phyloP scores from a whole-genome alignment of 306 rosid genomes.

The Corylus avellana region DNA sequence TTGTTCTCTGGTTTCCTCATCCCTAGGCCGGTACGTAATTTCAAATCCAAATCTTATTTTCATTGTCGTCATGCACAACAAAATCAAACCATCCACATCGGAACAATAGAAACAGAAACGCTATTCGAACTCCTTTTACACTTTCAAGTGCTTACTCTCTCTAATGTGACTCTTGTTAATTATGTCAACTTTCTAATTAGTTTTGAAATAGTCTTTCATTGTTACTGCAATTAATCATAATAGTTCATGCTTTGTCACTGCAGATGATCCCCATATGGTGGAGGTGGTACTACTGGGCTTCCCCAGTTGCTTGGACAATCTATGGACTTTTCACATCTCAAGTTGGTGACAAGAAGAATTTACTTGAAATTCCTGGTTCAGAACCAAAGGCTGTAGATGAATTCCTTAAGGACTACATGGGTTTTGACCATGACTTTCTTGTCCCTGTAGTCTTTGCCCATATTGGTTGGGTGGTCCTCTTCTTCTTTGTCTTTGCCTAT shows the following conservation, averaged over 20 bases:
- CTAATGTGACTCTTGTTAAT: too few species aligned
- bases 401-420: conserved; percentile 38
- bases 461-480: conserved; percentile 58
- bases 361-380: conserved; percentile 30
- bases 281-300: conserved; percentile 88
- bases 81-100: neutral
- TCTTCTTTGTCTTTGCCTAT: conserved; percentile 65
- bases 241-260: conserved; percentile 7
- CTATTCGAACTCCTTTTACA: too few species aligned
- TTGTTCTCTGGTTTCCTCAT: conserved; percentile 80
- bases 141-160: too few species aligned
- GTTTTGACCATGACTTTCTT: conserved; percentile 57
- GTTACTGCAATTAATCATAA: neutral
- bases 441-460: conserved; percentile 47
- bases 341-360: conserved; percentile 37
- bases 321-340: conserved; percentile 68
- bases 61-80: neutral
- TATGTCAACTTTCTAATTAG: too few species aligned
- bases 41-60: neutral
- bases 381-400: neutral
- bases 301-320: conserved; percentile 81
- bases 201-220: neutral
- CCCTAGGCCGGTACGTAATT: conserved; percentile 61
- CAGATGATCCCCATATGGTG: conserved; percentile 83
- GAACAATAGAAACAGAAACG: neutral